Conservation (phyloP, 1,284 basidiomycete genomes). For the Malassezia psittaci region DNA sequence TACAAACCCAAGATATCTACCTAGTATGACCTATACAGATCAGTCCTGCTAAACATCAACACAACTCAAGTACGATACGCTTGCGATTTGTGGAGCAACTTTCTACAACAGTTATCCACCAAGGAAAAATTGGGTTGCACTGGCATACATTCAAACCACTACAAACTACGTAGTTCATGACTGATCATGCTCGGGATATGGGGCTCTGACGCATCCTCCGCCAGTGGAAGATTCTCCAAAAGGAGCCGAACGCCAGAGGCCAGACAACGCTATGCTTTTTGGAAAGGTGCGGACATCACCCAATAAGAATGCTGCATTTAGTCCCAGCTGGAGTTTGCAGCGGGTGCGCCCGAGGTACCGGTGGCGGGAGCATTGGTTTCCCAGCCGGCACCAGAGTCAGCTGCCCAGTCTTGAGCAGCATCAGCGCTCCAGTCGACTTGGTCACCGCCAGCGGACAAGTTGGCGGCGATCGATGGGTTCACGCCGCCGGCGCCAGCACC, state of each 20-base stretch:
- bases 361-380: constrained; percentile 63
- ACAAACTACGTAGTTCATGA: constrained; percentile 1
- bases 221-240: constrained; percentile 22
- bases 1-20: too few relatives aligned
- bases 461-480: constrained; percentile 51
- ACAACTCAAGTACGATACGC: too few relatives aligned
- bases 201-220: constrained; percentile 22
- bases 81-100: too few relatives aligned
- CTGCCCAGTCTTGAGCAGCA: constrained; percentile 49
- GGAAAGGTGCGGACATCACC: not conserved
- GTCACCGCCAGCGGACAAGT: constrained; percentile 31
- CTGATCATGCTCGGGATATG: constrained; percentile 19
- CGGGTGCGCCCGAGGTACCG: constrained; percentile 14
- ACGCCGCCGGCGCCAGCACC: constrained; percentile 69
- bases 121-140: constrained; percentile 14
- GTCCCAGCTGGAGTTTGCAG: constrained; percentile 23
- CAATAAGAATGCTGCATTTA: constrained; percentile 12
- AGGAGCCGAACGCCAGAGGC: constrained; percentile 26
- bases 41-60: too few relatives aligned
- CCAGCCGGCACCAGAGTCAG: constrained; percentile 36
- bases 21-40: too few relatives aligned
- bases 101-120: too few relatives aligned
- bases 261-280: constrained; percentile 20
- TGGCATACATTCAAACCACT: constrained; percentile 14
- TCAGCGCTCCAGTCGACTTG: constrained; percentile 69